Conservation (phyloP, 345 rosid species). For the Lenwebbia sp. region DNA sequence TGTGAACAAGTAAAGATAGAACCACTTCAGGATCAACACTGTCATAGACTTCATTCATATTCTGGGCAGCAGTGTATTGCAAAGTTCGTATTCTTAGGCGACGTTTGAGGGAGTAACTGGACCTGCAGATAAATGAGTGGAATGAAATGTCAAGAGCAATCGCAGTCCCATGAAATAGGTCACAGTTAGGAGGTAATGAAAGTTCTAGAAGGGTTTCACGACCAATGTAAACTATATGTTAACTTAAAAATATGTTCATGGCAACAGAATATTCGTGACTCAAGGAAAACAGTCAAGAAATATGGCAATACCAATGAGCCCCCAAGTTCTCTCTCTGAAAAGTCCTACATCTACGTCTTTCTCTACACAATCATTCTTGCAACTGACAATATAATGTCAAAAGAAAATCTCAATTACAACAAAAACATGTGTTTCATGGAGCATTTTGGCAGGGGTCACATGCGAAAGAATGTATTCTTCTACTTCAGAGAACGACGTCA, state of each 20-base stretch:
- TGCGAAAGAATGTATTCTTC: background rate
- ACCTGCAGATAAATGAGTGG: constrained; percentile 27
- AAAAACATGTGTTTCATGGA: background rate
- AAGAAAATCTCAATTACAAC: background rate
- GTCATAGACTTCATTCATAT: constrained; percentile 70
- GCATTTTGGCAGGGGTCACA: background rate
- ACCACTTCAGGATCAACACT: constrained; percentile 83
- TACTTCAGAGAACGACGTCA: background rate
- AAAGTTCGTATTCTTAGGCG: constrained; percentile 85
- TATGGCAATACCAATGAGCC: background rate
- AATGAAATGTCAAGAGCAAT: background rate
- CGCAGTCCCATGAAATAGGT: background rate
- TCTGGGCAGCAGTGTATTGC: constrained; percentile 65
- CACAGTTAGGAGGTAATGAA: background rate
- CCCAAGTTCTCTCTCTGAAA: background rate
- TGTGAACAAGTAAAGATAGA: constrained; percentile 83
- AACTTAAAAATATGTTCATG: background rate
- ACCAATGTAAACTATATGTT: background rate
- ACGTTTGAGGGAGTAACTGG: constrained; percentile 60
- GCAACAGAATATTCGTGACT: background rate
- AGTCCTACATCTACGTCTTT: background rate
- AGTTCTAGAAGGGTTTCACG: background rate
- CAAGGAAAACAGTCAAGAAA: background rate
- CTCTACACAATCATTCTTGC: background rate
- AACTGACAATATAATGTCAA: background rate